Percentiles rank a stretch among this genome's conserved stretches.
phyloP scores from a whole-genome alignment of 2,329 filamentous ascomycete species.

The Botrytis pseudocinerea region DNA sequence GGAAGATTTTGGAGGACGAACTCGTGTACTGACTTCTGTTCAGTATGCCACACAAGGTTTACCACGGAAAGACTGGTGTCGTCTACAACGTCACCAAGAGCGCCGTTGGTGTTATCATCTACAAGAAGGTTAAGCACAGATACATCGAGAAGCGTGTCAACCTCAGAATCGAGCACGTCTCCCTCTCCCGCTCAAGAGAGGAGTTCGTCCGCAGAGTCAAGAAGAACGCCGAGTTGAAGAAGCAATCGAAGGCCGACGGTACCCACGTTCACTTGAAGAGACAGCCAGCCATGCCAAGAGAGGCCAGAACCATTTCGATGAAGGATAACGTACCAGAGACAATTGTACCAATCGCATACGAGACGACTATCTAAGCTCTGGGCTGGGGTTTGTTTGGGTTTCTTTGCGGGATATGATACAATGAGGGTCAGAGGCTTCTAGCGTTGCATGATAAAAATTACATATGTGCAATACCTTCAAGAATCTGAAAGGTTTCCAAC shows the following conservation, averaged over 20 bases:
- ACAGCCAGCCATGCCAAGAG: constrained; percentile 76
- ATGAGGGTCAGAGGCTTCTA: constrained; percentile 34
- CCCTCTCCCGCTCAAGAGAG: constrained; percentile 90
- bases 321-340: constrained; percentile 88
- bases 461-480: constrained; percentile 39
- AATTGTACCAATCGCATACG: constrained; percentile 88
- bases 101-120: constrained; percentile 97
- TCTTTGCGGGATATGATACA: constrained; percentile 39
- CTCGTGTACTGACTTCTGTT: constrained; percentile 16
- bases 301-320: constrained; percentile 74
- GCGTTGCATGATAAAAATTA: constrained; percentile 40
- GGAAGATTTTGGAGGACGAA: not conserved
- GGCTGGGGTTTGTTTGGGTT: constrained; percentile 39
- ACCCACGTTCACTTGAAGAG: constrained; percentile 90
- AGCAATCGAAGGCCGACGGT: constrained; percentile 88
- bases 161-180: constrained; percentile 97
- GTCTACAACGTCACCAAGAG: constrained; percentile 99
- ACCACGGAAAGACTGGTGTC: constrained; percentile 98
- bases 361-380: constrained; percentile 84
- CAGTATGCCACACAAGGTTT: constrained; percentile 97
- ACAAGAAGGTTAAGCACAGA: constrained; percentile 99
- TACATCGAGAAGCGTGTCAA: constrained; percentile 99
- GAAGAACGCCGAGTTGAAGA: constrained; percentile 90
- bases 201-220: constrained; percentile 97
- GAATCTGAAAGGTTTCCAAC: constrained; percentile 32